Conservation (phyloP, 1,284 basidiomycete species). For the Ceratobasidium sp. region DNA sequence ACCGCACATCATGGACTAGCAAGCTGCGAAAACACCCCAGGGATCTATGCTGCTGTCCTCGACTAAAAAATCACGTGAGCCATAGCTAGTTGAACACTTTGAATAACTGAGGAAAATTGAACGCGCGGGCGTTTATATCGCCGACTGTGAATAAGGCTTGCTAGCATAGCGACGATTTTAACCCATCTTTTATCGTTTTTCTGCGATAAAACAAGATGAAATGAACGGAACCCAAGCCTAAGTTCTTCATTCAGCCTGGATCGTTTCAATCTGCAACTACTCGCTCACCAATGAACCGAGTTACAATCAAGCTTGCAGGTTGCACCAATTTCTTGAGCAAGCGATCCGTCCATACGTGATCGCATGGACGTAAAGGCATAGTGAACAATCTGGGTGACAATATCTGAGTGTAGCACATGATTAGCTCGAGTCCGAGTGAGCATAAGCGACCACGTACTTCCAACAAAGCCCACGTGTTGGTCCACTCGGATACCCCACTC, state of each 20-base stretch:
- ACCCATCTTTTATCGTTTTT: slow-evolving; percentile 60
- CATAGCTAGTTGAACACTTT: slow-evolving; percentile 19
- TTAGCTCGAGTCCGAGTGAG: neutral
- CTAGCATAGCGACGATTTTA: slow-evolving; percentile 19
- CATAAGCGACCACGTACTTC: slow-evolving; percentile 61
- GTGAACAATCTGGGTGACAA: slow-evolving; percentile 69
- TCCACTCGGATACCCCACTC: slow-evolving; percentile 67
- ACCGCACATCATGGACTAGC: too few relatives aligned
- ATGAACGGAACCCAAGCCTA: slow-evolving; percentile 86
- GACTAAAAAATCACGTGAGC: slow-evolving; percentile 17
- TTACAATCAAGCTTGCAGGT: slow-evolving; percentile 63
- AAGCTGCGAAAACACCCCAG: too few relatives aligned
- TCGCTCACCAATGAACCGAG: slow-evolving; percentile 74
- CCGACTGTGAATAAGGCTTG: slow-evolving; percentile 13
- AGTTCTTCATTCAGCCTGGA: slow-evolving; percentile 5
- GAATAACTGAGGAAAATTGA: neutral
- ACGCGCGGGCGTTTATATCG: slow-evolving; percentile 10
- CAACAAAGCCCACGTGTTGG: slow-evolving; percentile 66
- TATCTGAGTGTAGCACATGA: slow-evolving; percentile 59
- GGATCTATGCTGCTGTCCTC: too few relatives aligned
- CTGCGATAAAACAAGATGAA: slow-evolving; percentile 71
- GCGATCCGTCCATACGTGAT: slow-evolving; percentile 63
- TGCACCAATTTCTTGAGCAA: slow-evolving; percentile 60
- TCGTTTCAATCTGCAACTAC: neutral
- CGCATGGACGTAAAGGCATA: slow-evolving; percentile 69